phyloP scores from a whole-genome alignment of 345 rosid genomes.

The Hibiscus syriacus region DNA sequence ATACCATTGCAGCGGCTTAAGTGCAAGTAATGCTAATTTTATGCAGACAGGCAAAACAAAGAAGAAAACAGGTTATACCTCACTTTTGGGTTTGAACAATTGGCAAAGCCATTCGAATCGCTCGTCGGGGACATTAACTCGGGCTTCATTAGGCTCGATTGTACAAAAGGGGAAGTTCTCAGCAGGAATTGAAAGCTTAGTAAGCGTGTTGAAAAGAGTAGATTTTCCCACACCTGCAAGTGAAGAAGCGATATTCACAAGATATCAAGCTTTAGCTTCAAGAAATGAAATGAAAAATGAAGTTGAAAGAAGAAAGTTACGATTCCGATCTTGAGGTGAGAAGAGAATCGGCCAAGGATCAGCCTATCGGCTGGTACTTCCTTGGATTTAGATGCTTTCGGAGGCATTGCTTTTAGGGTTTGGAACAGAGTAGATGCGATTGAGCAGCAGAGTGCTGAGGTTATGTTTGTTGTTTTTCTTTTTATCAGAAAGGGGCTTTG shows the following conservation, averaged over 20 bases:
- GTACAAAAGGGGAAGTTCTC: constrained; percentile 99
- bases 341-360: constrained; percentile 94
- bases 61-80: constrained; percentile 35
- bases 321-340: constrained; percentile 98
- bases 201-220: constrained; percentile 92
- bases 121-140: constrained; percentile 86
- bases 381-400: constrained; percentile 78
- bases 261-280: no score
- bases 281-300: background rate
- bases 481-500: no score
- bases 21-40: background rate
- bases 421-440: background rate
- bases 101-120: constrained; percentile 94
- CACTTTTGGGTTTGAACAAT: constrained; percentile 74
- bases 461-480: background rate
- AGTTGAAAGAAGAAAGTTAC: constrained; percentile 26
- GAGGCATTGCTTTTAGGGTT: constrained; percentile 55
- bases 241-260: background rate
- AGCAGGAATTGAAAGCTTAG: constrained; percentile 89
- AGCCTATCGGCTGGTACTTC: constrained; percentile 90
- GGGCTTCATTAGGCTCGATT: constrained; percentile 96
- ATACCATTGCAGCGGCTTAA: no score
- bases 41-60: background rate
- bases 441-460: background rate
- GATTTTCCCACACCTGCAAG: constrained; percentile 89